phyloP scores from a whole-genome alignment of 495 filamentous ascomycete genomes.

The Talaromyces nanjingensis region DNA sequence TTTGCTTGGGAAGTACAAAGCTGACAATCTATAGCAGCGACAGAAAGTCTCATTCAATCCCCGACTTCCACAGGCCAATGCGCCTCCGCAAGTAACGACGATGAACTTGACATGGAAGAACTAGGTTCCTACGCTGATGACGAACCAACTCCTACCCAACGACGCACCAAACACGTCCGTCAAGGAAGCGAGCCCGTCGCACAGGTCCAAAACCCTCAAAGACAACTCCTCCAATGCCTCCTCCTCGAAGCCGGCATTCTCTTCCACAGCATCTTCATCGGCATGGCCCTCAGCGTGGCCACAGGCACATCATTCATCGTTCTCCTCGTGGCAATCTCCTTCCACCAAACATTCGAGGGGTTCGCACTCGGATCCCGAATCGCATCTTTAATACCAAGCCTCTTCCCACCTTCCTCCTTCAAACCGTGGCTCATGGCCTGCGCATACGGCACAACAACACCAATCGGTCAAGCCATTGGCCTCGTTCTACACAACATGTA shows the following conservation, averaged over 20 bases:
- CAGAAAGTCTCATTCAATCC: slow-evolving; percentile 1
- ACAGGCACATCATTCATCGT: slow-evolving; percentile 71
- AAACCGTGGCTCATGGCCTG: slow-evolving; percentile 92
- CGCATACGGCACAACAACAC: slow-evolving; percentile 87
- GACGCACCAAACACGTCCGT: neutral
- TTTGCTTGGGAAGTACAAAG: neutral
- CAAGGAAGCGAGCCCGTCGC: neutral
- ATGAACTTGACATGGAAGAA: slow-evolving; percentile 24
- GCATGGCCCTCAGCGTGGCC: slow-evolving; percentile 81
- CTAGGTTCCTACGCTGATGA: slow-evolving; percentile 23
- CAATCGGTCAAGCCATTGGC: slow-evolving; percentile 84
- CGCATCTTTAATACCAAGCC: slow-evolving; percentile 51
- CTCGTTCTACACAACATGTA: slow-evolving; percentile 76
- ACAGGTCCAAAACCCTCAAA: slow-evolving; percentile 36
- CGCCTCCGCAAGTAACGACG: slow-evolving; percentile 18
- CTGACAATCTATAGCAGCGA: neutral
- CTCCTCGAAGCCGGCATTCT: slow-evolving; percentile 80
- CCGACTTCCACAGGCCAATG: neutral
- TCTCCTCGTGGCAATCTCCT: slow-evolving; percentile 72
- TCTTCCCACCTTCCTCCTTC: slow-evolving; percentile 41
- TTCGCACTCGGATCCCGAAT: slow-evolving; percentile 70
- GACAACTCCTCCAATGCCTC: slow-evolving; percentile 68
- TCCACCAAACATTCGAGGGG: slow-evolving; percentile 82
- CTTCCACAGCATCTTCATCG: slow-evolving; percentile 84
- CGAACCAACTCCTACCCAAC: neutral